Evolutionary conservation across 2,329 filamentous ascomycete species (phyloP).

Genomic region (Huntiella moniliformis): DNA sequence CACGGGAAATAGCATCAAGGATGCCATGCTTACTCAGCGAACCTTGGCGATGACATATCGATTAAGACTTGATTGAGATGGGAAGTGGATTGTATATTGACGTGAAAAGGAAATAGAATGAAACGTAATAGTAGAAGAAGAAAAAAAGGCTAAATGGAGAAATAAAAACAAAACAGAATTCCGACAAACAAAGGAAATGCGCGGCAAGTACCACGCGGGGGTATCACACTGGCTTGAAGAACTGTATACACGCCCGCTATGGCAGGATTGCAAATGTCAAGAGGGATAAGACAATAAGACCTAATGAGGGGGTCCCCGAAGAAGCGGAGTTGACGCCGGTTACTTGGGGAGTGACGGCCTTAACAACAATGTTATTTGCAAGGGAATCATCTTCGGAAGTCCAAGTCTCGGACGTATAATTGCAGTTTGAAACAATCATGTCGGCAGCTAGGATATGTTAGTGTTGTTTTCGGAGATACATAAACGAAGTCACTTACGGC

Average conservation of each 20-base stretch:
- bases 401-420: constrained; percentile 18
- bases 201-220: neutral
- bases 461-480: neutral
- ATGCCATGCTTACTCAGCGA: neutral
- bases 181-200: neutral
- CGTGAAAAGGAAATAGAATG: neutral
- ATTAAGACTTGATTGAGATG: neutral
- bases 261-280: too few relatives aligned
- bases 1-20: neutral
- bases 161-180: too few relatives aligned
- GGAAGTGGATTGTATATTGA: neutral
- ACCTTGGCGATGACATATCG: neutral
- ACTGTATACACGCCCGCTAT: too few relatives aligned
- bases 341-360: constrained; percentile 17
- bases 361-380: constrained; percentile 19
- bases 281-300: neutral
- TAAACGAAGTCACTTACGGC: constrained; percentile 16
- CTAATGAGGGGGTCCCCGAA: neutral
- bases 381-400: constrained; percentile 17
- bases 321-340: constrained; percentile 12
- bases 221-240: too few relatives aligned
- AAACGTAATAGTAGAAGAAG: neutral
- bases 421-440: constrained; percentile 20
- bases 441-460: constrained; percentile 18
- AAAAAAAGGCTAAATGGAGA: too few relatives aligned